Percentiles rank a stretch among this genome's conserved stretches.
Evolutionary conservation across 495 filamentous ascomycete species (phyloP).

Genomic region (Penicillium taxi): DNA sequence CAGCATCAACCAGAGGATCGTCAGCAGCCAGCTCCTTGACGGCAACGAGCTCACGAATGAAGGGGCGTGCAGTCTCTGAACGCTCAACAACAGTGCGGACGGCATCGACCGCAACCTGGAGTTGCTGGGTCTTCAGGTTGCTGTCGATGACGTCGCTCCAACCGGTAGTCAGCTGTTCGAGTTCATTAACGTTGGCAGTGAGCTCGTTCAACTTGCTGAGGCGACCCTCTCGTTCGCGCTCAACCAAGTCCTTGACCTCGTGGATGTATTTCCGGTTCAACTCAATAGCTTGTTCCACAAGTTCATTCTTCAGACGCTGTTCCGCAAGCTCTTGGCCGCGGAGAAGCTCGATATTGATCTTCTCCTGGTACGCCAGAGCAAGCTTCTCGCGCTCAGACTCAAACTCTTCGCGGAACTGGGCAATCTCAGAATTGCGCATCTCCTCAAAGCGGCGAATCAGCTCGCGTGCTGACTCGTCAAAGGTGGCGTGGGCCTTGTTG

Average conservation of each 20-base stretch:
- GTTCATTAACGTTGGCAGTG: slow-evolving; percentile 61
- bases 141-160: slow-evolving; percentile 83
- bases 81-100: slow-evolving; percentile 75
- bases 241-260: slow-evolving; percentile 73
- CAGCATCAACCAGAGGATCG: slow-evolving; percentile 77
- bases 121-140: slow-evolving; percentile 88
- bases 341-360: slow-evolving; percentile 66
- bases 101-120: slow-evolving; percentile 89
- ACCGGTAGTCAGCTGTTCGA: slow-evolving; percentile 74
- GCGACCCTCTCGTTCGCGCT: slow-evolving; percentile 79
- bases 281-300: slow-evolving; percentile 83
- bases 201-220: slow-evolving; percentile 79
- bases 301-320: slow-evolving; percentile 70
- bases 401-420: slow-evolving; percentile 77
- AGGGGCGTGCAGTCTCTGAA: slow-evolving; percentile 66
- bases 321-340: slow-evolving; percentile 67
- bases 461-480: slow-evolving; percentile 73
- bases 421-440: slow-evolving; percentile 65
- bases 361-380: slow-evolving; percentile 64
- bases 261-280: slow-evolving; percentile 75
- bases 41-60: slow-evolving; percentile 83
- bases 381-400: slow-evolving; percentile 79
- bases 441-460: slow-evolving; percentile 61
- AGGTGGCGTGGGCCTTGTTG: slow-evolving; percentile 58
- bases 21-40: slow-evolving; percentile 83